Base-by-base conservation (phyloP, 1,284 basidiomycete species). In the Mycena citricolor region DNA sequence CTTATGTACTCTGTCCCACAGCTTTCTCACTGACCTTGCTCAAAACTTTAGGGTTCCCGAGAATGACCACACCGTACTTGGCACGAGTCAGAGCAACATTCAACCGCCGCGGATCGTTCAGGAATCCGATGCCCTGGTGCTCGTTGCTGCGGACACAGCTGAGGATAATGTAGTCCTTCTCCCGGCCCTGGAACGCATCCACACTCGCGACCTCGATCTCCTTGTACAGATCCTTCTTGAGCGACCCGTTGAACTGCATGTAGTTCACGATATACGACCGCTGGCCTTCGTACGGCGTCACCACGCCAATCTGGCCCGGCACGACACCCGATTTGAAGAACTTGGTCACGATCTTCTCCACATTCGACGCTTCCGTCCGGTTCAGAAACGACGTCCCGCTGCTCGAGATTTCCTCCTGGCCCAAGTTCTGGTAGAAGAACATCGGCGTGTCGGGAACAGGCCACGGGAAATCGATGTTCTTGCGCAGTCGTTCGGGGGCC, bases 351-450 rank as follows among this genome's bases (percentile, higher is more conserved):
- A 99, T 97, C 79, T 99, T 99, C 69, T 99, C 97, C 26, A 99
- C 97, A 57, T 98, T 98, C 26, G 92, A 94, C 1, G 97, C 95
- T 65, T 99, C 97, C 24, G 95, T 99, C 61, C 95, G 82, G 66
- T 99, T 99, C 57, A 99, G 76, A 79, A 97, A 99, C 7, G 95
- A 98, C 0, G 97, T 99, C 36, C 97, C 97, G 61, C 91, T 95
- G 44, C 90, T 93, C 19, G 94, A 98, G 54, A 99, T 99, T 66
- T 99, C 97, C 64, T 99, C 97, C 57, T 98, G 97, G 1, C 97
- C 97, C 34, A 99, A 68, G 62, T 99, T 99, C 74, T 98, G 94
- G 69, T 98, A 97, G 74, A 99, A 99, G 75, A 98, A 97, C 95
- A 99, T 99, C 14, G 97, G 97, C 6, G 92, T 94, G 57, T 94